Percentiles rank a stretch among this genome's conserved stretches.
These are phyloP conservation scores for Strobilomyces confusus DNA, from an alignment of 768 basidiomycete species.

Conservation along the genomic window DNA sequence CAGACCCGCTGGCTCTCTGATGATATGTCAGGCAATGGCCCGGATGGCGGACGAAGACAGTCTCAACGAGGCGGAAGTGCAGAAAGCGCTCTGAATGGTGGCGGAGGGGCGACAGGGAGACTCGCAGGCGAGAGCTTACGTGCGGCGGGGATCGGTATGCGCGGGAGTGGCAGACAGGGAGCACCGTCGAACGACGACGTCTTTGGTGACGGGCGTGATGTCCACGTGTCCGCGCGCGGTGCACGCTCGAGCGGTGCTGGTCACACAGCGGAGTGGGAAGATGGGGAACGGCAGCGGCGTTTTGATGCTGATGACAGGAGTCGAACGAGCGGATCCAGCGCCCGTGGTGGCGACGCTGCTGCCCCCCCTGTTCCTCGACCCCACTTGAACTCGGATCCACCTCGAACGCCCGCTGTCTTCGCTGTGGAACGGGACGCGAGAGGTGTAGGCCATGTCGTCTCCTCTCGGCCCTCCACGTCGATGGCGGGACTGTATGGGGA, in stretches of 20 bases:
- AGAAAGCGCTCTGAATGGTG: conserved; percentile 54
- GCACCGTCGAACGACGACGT: conserved; percentile 33
- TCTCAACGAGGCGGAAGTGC: conserved; percentile 62
- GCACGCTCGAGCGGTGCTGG: conserved; percentile 11
- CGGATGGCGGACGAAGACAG: conserved; percentile 46
- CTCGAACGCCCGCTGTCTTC: conserved; percentile 14
- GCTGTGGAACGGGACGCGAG: conserved; percentile 19
- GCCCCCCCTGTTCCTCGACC: conserved; percentile 18
- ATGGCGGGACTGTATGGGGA: conserved; percentile 46
- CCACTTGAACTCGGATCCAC: conserved; percentile 25
- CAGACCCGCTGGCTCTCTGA: conserved; percentile 54
- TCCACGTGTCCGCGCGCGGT: conserved; percentile 14
- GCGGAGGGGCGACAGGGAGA: conserved; percentile 42
- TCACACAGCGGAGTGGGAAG: conserved; percentile 24
- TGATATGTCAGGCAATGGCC: conserved; percentile 34
- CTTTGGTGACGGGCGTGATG: conserved; percentile 29
- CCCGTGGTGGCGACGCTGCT: conserved; percentile 17
- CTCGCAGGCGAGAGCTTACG: conserved; percentile 65
- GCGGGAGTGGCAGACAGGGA: conserved; percentile 27
- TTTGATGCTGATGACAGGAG: conserved; percentile 18
- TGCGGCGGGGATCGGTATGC: conserved; percentile 61
- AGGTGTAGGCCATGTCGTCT: conserved; percentile 14
- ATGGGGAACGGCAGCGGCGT: conserved; percentile 20
- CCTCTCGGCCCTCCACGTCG: conserved; percentile 48
- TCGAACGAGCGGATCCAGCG: conserved; percentile 22